phyloP scores from a whole-genome alignment of 73 alveolate species.

The Paramecium octaurelia region DNA sequence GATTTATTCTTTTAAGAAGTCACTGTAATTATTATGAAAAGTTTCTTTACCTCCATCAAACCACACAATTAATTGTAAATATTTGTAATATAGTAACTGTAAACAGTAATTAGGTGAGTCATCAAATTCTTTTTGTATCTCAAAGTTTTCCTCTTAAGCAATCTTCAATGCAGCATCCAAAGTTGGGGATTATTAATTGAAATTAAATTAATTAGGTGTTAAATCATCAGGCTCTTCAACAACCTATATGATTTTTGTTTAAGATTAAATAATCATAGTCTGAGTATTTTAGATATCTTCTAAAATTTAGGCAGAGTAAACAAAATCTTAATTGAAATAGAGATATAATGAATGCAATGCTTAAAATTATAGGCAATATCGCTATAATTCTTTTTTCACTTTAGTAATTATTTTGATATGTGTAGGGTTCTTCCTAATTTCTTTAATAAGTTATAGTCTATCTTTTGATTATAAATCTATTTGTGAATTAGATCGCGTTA shows the following conservation, averaged over 20 bases:
- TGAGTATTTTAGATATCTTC: not conserved
- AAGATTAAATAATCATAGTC: not conserved
- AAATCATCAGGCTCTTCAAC: not conserved
- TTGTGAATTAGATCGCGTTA: not conserved
- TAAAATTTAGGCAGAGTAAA: not conserved
- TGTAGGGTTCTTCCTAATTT: not conserved
- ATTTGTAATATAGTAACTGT: not conserved
- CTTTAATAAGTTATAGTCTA: not conserved
- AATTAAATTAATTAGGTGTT: not conserved
- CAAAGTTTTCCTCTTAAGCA: not conserved
- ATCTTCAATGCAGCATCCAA: not conserved
- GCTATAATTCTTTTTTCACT: not conserved
- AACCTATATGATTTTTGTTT: not conserved
- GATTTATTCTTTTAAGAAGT: not conserved
- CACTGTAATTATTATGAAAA: not conserved
- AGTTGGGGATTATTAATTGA: not conserved
- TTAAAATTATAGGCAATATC: not conserved
- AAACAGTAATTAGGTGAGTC: not conserved
- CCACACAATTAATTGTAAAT: not conserved
- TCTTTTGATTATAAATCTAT: not conserved
- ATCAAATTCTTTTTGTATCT: not conserved
- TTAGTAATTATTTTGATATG: not conserved
- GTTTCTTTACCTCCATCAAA: not conserved
- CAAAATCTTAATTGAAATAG: not conserved
- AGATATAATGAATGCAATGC: not conserved